A percentile compares a stretch with the other conserved stretches of the same genome.
Evolutionary conservation across 2,329 filamentous ascomycete species (phyloP).

Genomic region (Calonectria fujianensis): DNA sequence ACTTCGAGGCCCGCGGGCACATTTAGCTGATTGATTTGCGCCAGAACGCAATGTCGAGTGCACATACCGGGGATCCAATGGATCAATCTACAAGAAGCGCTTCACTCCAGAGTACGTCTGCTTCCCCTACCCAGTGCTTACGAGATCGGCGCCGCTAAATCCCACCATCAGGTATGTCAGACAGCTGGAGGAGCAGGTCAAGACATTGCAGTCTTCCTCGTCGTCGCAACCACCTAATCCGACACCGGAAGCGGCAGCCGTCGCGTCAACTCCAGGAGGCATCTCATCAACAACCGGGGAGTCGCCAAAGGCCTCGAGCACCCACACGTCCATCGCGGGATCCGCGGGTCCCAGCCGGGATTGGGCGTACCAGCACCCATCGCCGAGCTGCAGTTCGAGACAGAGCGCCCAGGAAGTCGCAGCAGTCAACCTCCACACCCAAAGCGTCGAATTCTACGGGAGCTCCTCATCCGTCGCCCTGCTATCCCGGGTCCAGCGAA

Average conservation of each 20-base stretch:
- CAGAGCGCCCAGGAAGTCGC: conserved; percentile 61
- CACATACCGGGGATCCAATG: conserved; percentile 51
- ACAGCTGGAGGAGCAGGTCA: conserved; percentile 51
- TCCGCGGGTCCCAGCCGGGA: conserved; percentile 18
- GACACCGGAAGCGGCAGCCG: not conserved
- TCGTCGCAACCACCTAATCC: conserved; percentile 23
- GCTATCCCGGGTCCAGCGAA: conserved; percentile 63
- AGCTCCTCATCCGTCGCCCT: conserved; percentile 66
- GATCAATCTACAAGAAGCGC: conserved; percentile 22
- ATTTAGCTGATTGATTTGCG: conserved; percentile 1
- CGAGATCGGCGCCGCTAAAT: not conserved
- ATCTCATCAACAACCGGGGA: conserved; percentile 26
- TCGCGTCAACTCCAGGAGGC: conserved; percentile 10
- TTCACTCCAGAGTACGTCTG: conserved; percentile 26
- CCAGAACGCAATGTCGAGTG: conserved; percentile 52
- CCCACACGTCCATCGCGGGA: conserved; percentile 31
- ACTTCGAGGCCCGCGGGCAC: not conserved
- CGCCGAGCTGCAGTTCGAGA: conserved; percentile 33
- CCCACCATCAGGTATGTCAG: conserved; percentile 49
- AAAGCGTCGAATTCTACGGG: conserved; percentile 68
- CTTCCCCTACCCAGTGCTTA: too few relatives aligned
- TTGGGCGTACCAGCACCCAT: conserved; percentile 28
- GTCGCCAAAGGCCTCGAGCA: conserved; percentile 45
- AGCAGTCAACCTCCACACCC: conserved; percentile 66
- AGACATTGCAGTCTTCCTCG: conserved; percentile 41